These are phyloP conservation scores for Monosporascus sp. DNA, from an alignment of 2,329 filamentous ascomycete species.

Conservation along the genomic window DNA sequence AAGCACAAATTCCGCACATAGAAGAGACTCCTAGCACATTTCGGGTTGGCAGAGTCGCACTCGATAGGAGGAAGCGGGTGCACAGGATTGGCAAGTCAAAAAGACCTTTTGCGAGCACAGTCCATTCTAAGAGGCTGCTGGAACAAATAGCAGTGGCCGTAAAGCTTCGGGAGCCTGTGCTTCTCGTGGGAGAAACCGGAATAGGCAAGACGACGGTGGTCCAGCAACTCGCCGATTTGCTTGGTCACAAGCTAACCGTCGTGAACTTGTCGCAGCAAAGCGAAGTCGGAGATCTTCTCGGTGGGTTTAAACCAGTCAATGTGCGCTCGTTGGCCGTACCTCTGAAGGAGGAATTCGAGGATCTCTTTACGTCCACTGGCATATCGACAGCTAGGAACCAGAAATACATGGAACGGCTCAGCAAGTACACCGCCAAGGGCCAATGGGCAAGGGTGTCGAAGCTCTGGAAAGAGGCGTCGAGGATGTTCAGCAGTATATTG, in stretches of 20 bases:
- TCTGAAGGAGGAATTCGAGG: constrained; percentile 88
- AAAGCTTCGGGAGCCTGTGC: constrained; percentile 76
- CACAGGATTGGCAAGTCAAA: constrained; percentile 46
- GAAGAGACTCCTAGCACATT: constrained; percentile 55
- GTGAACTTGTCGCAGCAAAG: constrained; percentile 98
- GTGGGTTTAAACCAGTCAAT: constrained; percentile 94
- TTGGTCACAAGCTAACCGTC: constrained; percentile 82
- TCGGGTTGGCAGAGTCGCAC: constrained; percentile 59
- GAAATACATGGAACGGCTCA: constrained; percentile 75
- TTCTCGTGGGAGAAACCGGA: constrained; percentile 97
- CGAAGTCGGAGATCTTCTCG: constrained; percentile 90
- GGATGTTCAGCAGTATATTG: constrained; percentile 74
- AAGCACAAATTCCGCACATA: constrained; percentile 65
- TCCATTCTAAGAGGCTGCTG: constrained; percentile 74
- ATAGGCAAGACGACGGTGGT: constrained; percentile 97
- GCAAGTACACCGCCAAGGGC: constrained; percentile 71
- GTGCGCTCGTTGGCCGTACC: constrained; percentile 82
- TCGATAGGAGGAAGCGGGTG: constrained; percentile 53
- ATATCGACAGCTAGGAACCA: constrained; percentile 87
- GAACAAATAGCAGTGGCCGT: constrained; percentile 85
- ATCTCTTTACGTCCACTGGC: constrained; percentile 75
- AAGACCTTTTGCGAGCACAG: constrained; percentile 80
- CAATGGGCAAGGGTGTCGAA: constrained; percentile 85
- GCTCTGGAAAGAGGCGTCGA: constrained; percentile 82
- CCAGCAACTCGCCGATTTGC: constrained; percentile 78